phyloP scores from a whole-genome alignment of 108 stramenopile species.

The Asterionellopsis glacialis region DNA sequence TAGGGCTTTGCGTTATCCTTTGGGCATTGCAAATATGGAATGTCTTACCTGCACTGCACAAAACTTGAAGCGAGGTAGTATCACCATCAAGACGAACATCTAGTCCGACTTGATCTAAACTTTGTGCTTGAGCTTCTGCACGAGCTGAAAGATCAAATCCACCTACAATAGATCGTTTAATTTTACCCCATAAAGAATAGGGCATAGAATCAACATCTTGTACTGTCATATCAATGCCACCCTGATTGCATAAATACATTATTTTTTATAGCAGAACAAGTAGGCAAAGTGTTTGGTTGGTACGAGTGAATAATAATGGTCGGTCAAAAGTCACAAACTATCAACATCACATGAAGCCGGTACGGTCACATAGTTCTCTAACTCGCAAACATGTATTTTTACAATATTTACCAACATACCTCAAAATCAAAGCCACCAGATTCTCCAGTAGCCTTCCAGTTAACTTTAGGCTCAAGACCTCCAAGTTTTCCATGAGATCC shows the following conservation, averaged over 20 bases:
- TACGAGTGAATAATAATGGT: neutral
- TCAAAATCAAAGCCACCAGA: conserved; percentile 22
- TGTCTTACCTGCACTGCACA: conserved; percentile 27
- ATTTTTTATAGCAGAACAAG: neutral
- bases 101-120: conserved; percentile 19
- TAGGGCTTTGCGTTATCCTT: no score
- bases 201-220: conserved; percentile 12
- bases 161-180: conserved; percentile 23
- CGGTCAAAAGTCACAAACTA: no score
- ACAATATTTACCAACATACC: no score
- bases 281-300: neutral
- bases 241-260: conserved; percentile 14
- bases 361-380: no score
- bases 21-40: no score
- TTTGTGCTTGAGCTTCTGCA: conserved; percentile 20
- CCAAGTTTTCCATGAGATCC: conserved; percentile 12
- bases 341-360: no score
- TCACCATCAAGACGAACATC: conserved; percentile 31
- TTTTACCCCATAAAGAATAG: conserved; percentile 24
- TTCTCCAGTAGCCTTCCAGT: conserved; percentile 18
- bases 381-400: no score
- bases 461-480: conserved; percentile 25
- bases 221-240: conserved; percentile 23
- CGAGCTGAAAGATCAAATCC: conserved; percentile 26
- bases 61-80: conserved; percentile 17